These are phyloP conservation scores for Thelonectria discophora DNA, from an alignment of 2,329 filamentous ascomycete species.

Conservation along the genomic window DNA sequence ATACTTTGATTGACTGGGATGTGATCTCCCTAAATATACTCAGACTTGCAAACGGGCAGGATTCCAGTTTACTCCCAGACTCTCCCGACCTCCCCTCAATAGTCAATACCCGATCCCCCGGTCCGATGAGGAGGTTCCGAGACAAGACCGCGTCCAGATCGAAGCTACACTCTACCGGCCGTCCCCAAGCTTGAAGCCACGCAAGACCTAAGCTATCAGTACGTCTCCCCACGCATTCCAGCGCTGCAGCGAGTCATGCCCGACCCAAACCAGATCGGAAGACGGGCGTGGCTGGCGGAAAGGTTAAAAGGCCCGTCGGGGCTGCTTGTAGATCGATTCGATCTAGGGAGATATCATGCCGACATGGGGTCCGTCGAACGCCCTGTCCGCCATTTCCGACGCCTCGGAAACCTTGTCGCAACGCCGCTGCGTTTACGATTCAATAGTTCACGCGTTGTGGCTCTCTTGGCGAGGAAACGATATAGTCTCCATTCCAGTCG, in stretches of 20 bases:
- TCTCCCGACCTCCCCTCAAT: neutral
- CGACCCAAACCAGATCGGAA: constrained; percentile 25
- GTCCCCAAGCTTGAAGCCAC: constrained; percentile 17
- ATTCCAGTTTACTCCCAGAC: neutral
- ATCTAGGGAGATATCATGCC: neutral
- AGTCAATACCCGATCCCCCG: neutral
- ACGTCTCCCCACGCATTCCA: constrained; percentile 24
- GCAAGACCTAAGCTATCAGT: constrained; percentile 17
- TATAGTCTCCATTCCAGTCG: neutral
- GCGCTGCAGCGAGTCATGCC: constrained; percentile 9
- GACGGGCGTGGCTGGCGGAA: constrained; percentile 22
- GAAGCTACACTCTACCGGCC: constrained; percentile 2
- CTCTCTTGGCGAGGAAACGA: neutral
- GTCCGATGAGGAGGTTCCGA: neutral
- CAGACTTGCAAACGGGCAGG: neutral
- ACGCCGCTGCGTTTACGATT: neutral
- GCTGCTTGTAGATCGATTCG: neutral
- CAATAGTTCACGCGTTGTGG: neutral
- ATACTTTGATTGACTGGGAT: constrained; percentile 5
- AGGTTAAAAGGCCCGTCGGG: constrained; percentile 20
- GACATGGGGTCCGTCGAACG: neutral
- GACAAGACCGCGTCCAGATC: neutral
- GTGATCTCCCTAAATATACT: constrained; percentile 30
- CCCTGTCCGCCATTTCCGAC: neutral
- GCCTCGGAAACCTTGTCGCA: neutral